Evolutionary conservation across 441 rosid genomes (phyloP).

Genomic region (Pelargonium hybrid): DNA sequence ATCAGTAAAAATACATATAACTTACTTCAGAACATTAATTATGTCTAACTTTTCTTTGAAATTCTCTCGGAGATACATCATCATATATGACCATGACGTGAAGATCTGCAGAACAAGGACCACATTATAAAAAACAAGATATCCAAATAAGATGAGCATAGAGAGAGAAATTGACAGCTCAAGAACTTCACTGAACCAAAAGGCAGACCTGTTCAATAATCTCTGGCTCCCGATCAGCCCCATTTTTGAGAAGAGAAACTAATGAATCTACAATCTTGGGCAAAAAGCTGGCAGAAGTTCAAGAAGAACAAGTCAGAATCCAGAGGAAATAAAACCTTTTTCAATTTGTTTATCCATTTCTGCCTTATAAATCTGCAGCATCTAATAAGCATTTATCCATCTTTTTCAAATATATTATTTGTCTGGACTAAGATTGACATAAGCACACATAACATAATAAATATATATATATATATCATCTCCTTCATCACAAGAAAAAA

Average conservation of each 20-base stretch:
- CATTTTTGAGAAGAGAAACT: constrained; percentile 52
- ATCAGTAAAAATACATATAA: constrained; percentile 12
- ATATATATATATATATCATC: not conserved
- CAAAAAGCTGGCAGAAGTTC: constrained; percentile 43
- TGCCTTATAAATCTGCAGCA: not conserved
- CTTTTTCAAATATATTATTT: not conserved
- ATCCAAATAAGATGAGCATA: not conserved
- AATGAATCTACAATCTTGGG: constrained; percentile 55
- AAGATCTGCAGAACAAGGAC: constrained; percentile 49
- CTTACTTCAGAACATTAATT: constrained; percentile 52
- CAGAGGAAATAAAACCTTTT: not conserved
- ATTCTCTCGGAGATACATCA: constrained; percentile 64
- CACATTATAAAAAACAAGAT: not conserved
- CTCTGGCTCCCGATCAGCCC: constrained; percentile 86
- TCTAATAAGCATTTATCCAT: not conserved
- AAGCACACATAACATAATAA: not conserved
- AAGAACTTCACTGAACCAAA: constrained; percentile 13
- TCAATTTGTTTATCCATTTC: not conserved
- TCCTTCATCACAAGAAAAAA: not conserved
- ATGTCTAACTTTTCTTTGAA: constrained; percentile 36
- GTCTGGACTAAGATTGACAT: not conserved
- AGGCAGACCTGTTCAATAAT: constrained; percentile 74
- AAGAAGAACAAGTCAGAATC: constrained; percentile 4
- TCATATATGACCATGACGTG: constrained; percentile 57
- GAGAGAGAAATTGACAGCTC: constrained; percentile 3